These are phyloP conservation scores for Elsinoe fawcettii DNA, from an alignment of 2,329 filamentous ascomycete genomes.

Conservation along the genomic window DNA sequence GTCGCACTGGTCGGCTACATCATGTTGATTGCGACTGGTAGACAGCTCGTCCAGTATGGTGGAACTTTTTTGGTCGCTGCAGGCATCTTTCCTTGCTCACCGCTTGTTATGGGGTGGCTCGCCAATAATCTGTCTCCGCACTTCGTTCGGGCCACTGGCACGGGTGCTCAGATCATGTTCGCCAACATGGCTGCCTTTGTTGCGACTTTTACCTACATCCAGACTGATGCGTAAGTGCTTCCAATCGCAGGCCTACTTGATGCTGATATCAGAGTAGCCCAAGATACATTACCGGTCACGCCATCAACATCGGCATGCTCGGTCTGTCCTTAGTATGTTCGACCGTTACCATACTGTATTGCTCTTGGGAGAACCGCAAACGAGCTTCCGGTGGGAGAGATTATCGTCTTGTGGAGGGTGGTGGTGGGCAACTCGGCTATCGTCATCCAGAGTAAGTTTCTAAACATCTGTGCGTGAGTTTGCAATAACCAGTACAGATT, in stretches of 20 bases:
- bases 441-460: slow-evolving; percentile 26
- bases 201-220: slow-evolving; percentile 35
- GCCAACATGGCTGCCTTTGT: slow-evolving; percentile 30
- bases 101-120: slow-evolving; percentile 25
- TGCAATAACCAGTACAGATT: background rate
- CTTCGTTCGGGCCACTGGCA: slow-evolving; percentile 37
- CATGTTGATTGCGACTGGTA: slow-evolving; percentile 29
- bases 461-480: background rate
- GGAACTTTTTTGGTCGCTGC: slow-evolving; percentile 31
- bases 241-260: background rate
- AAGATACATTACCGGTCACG: slow-evolving; percentile 32
- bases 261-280: slow-evolving; percentile 23
- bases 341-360: slow-evolving; percentile 29
- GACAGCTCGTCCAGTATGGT: slow-evolving; percentile 30
- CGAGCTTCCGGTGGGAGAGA: slow-evolving; percentile 30
- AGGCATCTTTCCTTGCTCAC: slow-evolving; percentile 24
- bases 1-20: slow-evolving; percentile 31
- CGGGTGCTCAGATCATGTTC: slow-evolving; percentile 35
- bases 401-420: slow-evolving; percentile 25
- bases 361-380: slow-evolving; percentile 34
- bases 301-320: slow-evolving; percentile 32
- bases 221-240: slow-evolving; percentile 32
- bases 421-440: slow-evolving; percentile 32
- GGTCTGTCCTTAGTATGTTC: slow-evolving; percentile 27
- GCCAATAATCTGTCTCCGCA: slow-evolving; percentile 39